phyloP scores from a whole-genome alignment of 129 eudicot species.

The Dittrichia graveolens region DNA sequence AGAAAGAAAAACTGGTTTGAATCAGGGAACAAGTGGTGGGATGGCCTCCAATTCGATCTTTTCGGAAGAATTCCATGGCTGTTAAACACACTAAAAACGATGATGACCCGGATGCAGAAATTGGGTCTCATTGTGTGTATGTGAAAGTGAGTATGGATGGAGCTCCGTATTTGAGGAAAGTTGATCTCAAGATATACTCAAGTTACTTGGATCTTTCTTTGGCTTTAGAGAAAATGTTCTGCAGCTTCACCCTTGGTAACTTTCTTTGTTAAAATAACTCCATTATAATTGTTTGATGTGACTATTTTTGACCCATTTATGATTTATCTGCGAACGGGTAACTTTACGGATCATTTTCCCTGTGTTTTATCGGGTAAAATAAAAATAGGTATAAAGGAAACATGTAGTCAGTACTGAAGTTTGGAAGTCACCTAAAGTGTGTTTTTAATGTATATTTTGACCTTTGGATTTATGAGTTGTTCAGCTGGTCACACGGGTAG shows the following conservation, averaged over 20 bases:
- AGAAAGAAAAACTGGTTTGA: neutral
- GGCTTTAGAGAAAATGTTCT: conserved; percentile 72
- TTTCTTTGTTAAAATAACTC: neutral
- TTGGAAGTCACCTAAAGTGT: too few relatives aligned
- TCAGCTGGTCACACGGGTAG: too few relatives aligned
- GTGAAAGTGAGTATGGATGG: conserved; percentile 86
- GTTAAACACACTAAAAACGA: conserved; percentile 47
- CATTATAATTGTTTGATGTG: neutral
- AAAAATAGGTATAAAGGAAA: too few relatives aligned
- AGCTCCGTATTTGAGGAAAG: conserved; percentile 78
- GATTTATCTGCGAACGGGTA: neutral
- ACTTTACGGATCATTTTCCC: too few relatives aligned
- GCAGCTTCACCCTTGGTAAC: conserved; percentile 68
- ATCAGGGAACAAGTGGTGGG: conserved; percentile 76
- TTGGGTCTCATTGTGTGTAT: conserved; percentile 44
- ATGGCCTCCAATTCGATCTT: conserved; percentile 83
- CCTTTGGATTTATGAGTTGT: too few relatives aligned
- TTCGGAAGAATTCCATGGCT: conserved; percentile 63
- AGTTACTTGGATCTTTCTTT: conserved; percentile 57
- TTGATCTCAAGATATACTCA: conserved; percentile 54
- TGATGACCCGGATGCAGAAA: conserved; percentile 40
- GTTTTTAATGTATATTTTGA: too few relatives aligned
- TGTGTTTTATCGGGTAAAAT: too few relatives aligned
- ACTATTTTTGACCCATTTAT: neutral
- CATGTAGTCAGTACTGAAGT: too few relatives aligned